Evolutionary conservation across 306 rosid genomes (phyloP).

Genomic region (Trifolium dubium): DNA sequence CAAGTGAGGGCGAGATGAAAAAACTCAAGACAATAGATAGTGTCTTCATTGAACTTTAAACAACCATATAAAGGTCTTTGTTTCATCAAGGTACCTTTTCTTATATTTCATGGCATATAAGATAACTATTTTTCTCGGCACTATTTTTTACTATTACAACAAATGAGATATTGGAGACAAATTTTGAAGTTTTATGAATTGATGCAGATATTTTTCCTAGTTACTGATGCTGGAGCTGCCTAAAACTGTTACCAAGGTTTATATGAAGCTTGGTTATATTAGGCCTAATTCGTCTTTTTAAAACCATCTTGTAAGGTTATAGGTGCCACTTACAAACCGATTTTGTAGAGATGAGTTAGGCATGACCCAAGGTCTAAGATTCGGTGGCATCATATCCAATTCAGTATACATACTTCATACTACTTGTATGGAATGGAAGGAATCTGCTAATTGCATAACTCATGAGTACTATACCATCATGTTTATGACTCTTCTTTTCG

Average conservation of each 20-base stretch:
- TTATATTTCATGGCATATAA: constrained; percentile 31
- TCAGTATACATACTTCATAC: constrained; percentile 11
- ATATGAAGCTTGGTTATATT: constrained; percentile 47
- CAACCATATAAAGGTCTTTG: constrained; percentile 31
- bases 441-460: background rate
- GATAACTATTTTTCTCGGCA: background rate
- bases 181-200: background rate
- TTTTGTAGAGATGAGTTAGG: background rate
- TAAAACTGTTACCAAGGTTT: background rate
- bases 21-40: constrained; percentile 76
- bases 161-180: constrained; percentile 14
- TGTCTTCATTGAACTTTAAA: constrained; percentile 63
- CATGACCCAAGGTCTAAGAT: background rate
- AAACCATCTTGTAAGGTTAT: background rate
- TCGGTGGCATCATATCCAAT: background rate
- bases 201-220: background rate
- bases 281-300: too few relatives aligned
- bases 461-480: background rate
- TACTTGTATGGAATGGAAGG: background rate
- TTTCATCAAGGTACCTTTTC: constrained; percentile 41
- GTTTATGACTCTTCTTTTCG: background rate
- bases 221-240: constrained; percentile 7
- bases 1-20: constrained; percentile 62
- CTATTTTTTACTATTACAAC: constrained; percentile 28
- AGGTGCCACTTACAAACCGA: background rate